Percentiles rank a stretch among this genome's conserved stretches.
Conservation (phyloP, 805 yeast species). For the Hanseniaspora lachancei region DNA sequence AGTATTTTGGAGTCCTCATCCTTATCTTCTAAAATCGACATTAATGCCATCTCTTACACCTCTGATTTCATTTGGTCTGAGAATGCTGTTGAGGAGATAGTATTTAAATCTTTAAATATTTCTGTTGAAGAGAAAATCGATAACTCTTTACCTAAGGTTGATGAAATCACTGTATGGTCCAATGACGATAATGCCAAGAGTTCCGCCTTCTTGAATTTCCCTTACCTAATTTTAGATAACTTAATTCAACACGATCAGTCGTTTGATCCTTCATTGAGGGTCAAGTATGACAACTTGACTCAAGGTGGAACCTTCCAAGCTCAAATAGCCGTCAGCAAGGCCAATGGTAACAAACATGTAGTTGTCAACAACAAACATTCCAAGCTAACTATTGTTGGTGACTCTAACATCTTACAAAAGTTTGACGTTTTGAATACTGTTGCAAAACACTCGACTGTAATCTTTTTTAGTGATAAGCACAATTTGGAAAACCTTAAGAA, state of each 20-base stretch:
- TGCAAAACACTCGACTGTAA: slow-evolving; percentile 26
- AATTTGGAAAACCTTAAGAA: slow-evolving; percentile 26
- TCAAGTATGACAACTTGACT: slow-evolving; percentile 57
- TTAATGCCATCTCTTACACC: slow-evolving; percentile 42
- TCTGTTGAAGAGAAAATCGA: slow-evolving; percentile 18
- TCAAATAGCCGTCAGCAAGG: slow-evolving; percentile 31
- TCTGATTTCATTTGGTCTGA: slow-evolving; percentile 46
- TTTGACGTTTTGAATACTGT: slow-evolving; percentile 49
- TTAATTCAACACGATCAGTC: slow-evolving; percentile 10
- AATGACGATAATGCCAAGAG: slow-evolving; percentile 39
- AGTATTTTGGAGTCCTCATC: slow-evolving; percentile 20
- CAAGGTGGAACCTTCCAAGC: slow-evolving; percentile 68
- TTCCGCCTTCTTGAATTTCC: not conserved
- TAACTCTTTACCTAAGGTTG: slow-evolving; percentile 15
- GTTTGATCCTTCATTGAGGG: slow-evolving; percentile 37
- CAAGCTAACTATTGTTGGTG: slow-evolving; percentile 52
- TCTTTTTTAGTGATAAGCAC: slow-evolving; percentile 32
- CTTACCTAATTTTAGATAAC: slow-evolving; percentile 9
- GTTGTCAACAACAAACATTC: slow-evolving; percentile 39
- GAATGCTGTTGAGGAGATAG: slow-evolving; percentile 37
- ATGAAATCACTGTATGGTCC: slow-evolving; percentile 47
- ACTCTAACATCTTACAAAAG: slow-evolving; percentile 37
- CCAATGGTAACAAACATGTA: slow-evolving; percentile 16
- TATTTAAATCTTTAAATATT: slow-evolving; percentile 30
- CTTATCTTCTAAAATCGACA: slow-evolving; percentile 24